A percentile compares a stretch with the other conserved stretches of the same genome.
These are phyloP conservation scores for Poa annua DNA, from an alignment of 176 grass and related monocot species.

Conservation along the genomic window DNA sequence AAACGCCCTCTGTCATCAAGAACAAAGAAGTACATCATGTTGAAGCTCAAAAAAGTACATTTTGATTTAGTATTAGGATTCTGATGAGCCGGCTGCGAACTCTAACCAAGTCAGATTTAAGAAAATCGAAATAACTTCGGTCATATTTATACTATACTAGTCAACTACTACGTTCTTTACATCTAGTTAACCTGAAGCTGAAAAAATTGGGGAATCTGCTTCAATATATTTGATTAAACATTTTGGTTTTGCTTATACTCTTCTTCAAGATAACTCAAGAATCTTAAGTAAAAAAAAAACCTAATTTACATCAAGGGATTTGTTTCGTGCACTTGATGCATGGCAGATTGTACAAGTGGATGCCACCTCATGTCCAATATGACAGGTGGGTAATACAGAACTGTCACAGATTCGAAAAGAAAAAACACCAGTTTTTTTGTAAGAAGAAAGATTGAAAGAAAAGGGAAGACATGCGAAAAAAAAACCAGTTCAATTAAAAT, in stretches of 20 bases:
- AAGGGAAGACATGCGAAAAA: slow-evolving; percentile 63
- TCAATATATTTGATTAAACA: not conserved
- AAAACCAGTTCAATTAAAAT: slow-evolving; percentile 47
- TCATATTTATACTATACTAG: not conserved
- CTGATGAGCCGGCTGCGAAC: not conserved
- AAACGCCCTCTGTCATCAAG: not conserved
- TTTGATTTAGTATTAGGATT: not conserved
- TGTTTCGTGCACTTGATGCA: not conserved
- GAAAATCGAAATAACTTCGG: not conserved
- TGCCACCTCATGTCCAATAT: not conserved
- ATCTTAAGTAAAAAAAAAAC: not conserved
- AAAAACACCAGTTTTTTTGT: not conserved
- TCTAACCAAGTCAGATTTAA: not conserved
- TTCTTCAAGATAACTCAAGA: not conserved
- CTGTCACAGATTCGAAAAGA: not conserved
- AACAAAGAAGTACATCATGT: not conserved
- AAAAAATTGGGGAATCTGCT: not conserved
- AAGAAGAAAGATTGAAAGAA: slow-evolving; percentile 29
- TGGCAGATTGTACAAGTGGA: slow-evolving; percentile 7
- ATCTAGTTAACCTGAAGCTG: not conserved
- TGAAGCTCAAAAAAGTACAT: not conserved
- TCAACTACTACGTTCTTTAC: not conserved
- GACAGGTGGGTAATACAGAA: not conserved
- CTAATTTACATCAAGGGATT: not conserved
- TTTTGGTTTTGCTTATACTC: not conserved